Evolutionary conservation across 2,329 filamentous ascomycete genomes (phyloP).

Genomic region (Neocatenulostroma microsporum): DNA sequence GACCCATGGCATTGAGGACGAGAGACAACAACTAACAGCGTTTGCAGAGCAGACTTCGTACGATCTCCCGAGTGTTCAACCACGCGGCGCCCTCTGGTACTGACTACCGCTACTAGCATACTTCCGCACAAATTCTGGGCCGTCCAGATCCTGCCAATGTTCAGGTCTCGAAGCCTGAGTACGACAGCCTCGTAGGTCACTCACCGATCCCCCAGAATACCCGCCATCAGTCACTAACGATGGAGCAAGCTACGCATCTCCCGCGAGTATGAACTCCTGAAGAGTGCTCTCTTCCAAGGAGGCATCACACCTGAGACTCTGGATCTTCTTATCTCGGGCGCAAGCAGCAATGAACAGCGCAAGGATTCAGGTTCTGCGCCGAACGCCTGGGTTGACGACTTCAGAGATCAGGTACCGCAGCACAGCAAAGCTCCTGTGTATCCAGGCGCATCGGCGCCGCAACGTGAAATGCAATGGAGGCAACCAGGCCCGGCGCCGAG

Average conservation of each 20-base stretch:
- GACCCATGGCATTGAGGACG: background rate
- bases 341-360: conserved; percentile 10
- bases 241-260: conserved; percentile 32
- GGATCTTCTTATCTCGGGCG: conserved; percentile 37
- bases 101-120: conserved; percentile 16
- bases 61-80: conserved; percentile 6
- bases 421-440: conserved; percentile 4
- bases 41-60: conserved; percentile 26
- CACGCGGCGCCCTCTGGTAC: no score
- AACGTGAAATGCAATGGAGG: conserved; percentile 8
- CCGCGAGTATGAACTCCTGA: conserved; percentile 48
- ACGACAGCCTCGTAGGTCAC: conserved; percentile 49
- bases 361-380: conserved; percentile 13
- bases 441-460: background rate
- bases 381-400: conserved; percentile 19
- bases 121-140: conserved; percentile 14
- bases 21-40: conserved; percentile 12
- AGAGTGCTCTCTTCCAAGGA: conserved; percentile 42
- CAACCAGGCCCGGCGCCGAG: conserved; percentile 7
- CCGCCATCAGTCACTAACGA: background rate
- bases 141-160: conserved; percentile 30
- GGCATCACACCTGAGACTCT: conserved; percentile 45
- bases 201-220: background rate
- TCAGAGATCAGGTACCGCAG: conserved; percentile 7
- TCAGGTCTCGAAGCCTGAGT: conserved; percentile 53